phyloP scores from a whole-genome alignment of 257 asterid species.

The Rhazya stricta region DNA sequence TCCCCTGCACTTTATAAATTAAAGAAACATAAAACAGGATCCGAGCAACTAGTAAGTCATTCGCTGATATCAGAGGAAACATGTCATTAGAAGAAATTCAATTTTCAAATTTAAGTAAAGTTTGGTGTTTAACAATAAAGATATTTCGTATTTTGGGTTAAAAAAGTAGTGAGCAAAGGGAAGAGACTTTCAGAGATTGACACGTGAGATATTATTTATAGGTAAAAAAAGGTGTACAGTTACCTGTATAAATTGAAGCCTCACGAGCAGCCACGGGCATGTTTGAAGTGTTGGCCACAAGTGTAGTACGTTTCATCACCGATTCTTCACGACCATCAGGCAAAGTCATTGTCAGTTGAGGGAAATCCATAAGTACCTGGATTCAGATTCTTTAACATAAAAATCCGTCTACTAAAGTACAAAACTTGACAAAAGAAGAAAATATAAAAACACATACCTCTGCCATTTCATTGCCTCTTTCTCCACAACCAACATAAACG shows the following conservation, averaged over 20 bases:
- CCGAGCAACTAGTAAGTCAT: background rate
- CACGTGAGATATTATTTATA: background rate
- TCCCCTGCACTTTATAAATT: background rate
- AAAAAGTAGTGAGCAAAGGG: constrained; percentile 3
- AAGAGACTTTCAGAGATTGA: constrained; percentile 9
- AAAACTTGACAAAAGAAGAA: constrained; percentile 22
- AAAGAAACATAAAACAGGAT: background rate
- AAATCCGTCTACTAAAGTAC: constrained; percentile 1
- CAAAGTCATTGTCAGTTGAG: constrained; percentile 97
- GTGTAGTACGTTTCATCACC: constrained; percentile 99
- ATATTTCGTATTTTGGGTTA: background rate
- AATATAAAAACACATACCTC: constrained; percentile 50
- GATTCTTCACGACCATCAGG: constrained; percentile 99
- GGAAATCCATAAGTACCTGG: constrained; percentile 99
- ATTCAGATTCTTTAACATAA: constrained; percentile 12
- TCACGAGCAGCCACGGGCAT: constrained; percentile 99
- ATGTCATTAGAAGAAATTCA: background rate
- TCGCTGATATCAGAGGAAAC: background rate
- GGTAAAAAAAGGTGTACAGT: background rate
- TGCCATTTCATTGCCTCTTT: constrained; percentile 99
- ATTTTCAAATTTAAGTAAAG: background rate
- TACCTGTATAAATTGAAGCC: constrained; percentile 98
- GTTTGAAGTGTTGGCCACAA: constrained; percentile 97
- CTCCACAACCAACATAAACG: constrained; percentile 98
- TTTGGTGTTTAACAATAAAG: background rate